phyloP scores from a whole-genome alignment of 2,329 filamentous ascomycete genomes.

The Diaporthe batatas region DNA sequence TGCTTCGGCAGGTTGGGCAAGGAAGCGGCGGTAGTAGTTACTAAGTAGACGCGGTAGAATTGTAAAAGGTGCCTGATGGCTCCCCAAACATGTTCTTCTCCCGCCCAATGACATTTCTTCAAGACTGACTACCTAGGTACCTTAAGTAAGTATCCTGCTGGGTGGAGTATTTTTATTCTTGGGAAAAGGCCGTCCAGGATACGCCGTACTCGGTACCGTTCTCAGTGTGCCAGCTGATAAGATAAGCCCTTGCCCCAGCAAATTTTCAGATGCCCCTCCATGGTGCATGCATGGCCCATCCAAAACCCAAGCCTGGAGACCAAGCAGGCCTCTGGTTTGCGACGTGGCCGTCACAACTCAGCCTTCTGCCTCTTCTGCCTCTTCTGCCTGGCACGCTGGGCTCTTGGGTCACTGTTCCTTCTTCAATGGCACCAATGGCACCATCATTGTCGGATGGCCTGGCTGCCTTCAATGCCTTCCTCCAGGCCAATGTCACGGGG shows the following conservation, averaged over 20 bases:
- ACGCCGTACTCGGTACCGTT: not conserved
- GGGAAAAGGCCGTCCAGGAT: not conserved
- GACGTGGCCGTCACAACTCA: constrained; percentile 17
- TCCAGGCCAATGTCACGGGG: constrained; percentile 90
- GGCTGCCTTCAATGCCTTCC: constrained; percentile 80
- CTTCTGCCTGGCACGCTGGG: not conserved
- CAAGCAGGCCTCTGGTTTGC: not conserved
- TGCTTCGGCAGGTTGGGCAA: not conserved
- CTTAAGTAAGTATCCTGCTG: not conserved
- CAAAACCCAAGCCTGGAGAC: not conserved
- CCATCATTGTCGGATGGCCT: constrained; percentile 65
- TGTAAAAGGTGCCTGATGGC: constrained; percentile 21
- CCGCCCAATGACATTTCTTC: not conserved
- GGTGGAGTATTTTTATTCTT: not conserved
- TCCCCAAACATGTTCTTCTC: not conserved
- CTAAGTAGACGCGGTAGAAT: not conserved
- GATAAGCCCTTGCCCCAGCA: constrained; percentile 9
- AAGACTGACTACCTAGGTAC: not conserved
- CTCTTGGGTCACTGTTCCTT: not conserved
- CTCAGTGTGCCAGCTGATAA: constrained; percentile 23
- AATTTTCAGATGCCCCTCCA: constrained; percentile 37
- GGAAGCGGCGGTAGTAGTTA: not conserved
- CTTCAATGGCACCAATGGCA: constrained; percentile 39
- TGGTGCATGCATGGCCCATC: not conserved
- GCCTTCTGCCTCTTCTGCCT: no score